Evolutionary conservation across 2,329 filamentous ascomycete species (phyloP).

Genomic region (Colletotrichum sp.): DNA sequence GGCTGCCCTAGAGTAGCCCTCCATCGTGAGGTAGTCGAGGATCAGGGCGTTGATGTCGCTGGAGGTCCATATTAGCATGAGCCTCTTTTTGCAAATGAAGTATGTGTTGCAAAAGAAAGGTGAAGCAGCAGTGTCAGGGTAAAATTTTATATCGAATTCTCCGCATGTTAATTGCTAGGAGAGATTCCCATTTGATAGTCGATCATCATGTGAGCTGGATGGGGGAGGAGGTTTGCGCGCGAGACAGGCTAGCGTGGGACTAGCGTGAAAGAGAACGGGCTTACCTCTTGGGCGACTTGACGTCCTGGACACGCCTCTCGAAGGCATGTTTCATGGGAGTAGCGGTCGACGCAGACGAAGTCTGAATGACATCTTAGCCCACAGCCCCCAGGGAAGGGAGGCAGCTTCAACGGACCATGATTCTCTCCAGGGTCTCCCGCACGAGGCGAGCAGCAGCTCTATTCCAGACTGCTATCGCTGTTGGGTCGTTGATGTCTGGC

Average conservation of each 20-base stretch:
- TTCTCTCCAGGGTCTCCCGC: conserved; percentile 24
- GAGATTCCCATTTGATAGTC: conserved; percentile 99
- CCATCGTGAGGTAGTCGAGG: conserved; percentile 95
- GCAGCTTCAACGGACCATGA: conserved; percentile 23
- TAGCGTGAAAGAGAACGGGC: conserved; percentile 36
- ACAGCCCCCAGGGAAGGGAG: background rate
- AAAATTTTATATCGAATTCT: conserved; percentile 81
- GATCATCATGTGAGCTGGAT: conserved; percentile 71
- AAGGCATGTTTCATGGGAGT: conserved; percentile 77
- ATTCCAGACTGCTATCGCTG: conserved; percentile 22
- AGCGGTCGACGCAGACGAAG: conserved; percentile 75
- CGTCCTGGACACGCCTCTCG: conserved; percentile 80
- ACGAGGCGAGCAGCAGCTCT: conserved; percentile 22
- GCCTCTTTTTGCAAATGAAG: background rate
- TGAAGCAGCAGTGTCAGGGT: conserved; percentile 52
- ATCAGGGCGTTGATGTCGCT: conserved; percentile 97
- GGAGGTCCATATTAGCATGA: conserved; percentile 30
- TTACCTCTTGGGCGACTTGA: conserved; percentile 90
- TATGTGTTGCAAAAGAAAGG: background rate
- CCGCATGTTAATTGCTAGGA: conserved; percentile 92
- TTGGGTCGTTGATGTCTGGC: conserved; percentile 22
- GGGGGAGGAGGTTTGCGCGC: conserved; percentile 7
- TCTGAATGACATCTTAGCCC: conserved; percentile 44
- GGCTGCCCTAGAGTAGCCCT: conserved; percentile 91
- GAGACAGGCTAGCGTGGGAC: conserved; percentile 3